phyloP scores from a whole-genome alignment of 1,139 yeast species.

The Kurtzmaniella quercitrusa region DNA sequence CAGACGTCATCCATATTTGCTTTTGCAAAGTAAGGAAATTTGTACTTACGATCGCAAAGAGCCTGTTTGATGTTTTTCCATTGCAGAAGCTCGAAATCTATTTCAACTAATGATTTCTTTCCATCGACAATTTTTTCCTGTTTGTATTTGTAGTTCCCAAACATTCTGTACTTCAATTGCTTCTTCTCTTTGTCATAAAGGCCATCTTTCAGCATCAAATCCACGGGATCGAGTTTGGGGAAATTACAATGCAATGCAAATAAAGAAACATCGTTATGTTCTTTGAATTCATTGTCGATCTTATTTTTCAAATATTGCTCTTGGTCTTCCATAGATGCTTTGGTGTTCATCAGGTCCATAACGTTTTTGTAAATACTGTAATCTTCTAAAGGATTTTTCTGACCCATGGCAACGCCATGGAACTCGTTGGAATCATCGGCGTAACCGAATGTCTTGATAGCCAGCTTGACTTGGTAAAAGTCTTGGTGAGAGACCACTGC shows the following conservation, averaged over 20 bases:
- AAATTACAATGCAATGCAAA: slow-evolving; percentile 36
- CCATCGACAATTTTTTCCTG: slow-evolving; percentile 7
- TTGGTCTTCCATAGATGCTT: slow-evolving; percentile 10
- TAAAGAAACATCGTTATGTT: slow-evolving; percentile 14
- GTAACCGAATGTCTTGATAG: slow-evolving; percentile 30
- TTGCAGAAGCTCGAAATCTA: slow-evolving; percentile 33
- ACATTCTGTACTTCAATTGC: slow-evolving; percentile 26
- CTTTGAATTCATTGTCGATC: slow-evolving; percentile 15
- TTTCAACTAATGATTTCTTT: slow-evolving; percentile 5
- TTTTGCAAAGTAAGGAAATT: slow-evolving; percentile 24
- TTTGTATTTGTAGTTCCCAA: slow-evolving; percentile 22
- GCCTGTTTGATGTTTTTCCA: slow-evolving; percentile 28
- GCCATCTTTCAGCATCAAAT: slow-evolving; percentile 20
- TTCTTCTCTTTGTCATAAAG: slow-evolving; percentile 24
- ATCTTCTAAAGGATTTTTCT: slow-evolving; percentile 31
- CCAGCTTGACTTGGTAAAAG: slow-evolving; percentile 48
- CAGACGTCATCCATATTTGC: slow-evolving; percentile 22
- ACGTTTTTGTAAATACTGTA: slow-evolving; percentile 15
- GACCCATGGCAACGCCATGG: slow-evolving; percentile 41
- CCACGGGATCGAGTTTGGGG: slow-evolving; percentile 35
- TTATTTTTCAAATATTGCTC: slow-evolving; percentile 21
- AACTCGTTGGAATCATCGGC: slow-evolving; percentile 18
- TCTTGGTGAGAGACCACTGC: slow-evolving; percentile 44
- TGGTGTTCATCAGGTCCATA: slow-evolving; percentile 6
- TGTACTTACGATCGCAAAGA: slow-evolving; percentile 23